Evolutionary conservation across 108 stramenopile species (phyloP), one percentile per base, ranked within the genome.

Genomic region (Schizochytrium sp.): DNA sequence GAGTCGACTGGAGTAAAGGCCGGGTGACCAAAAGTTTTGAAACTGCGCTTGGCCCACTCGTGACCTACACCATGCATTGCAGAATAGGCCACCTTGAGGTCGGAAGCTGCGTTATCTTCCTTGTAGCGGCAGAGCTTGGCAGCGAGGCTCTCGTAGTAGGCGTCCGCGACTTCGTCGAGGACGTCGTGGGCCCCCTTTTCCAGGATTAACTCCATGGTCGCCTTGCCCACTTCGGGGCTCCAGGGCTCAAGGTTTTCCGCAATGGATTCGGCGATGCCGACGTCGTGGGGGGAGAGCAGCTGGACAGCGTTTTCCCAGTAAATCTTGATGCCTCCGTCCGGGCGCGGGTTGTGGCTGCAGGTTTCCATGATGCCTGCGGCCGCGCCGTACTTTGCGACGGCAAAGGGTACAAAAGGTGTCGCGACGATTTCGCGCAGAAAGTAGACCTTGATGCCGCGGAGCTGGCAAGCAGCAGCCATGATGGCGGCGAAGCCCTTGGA

Each of bases 21-120:
- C 10, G 96, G 94, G 21, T 97, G 92, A 21, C 88, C 91, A 92
- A 98, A 98, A 2, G 89, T 89, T 72, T 95, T 87, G 90, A 97
- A 97, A 28, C 91, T 90, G 43, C 92, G 69, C 53, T 89, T 55
- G n/a, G 95, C 96, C 91, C 92, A 96, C 55, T 90, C 91, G 72
- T 91, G 87, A 6, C 97, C 98, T 10, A 99, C 95, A 12, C 98
- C 98, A 92, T 99, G 98, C 98, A 98, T 98, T 59, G 98, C 98
- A 6, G 97, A 96, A 93, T 98, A 98, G 41, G 93, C 95, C 91
- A 98, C 94, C 23, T 93, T 94, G 51, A 72, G 88, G 16, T 25
- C 48, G 47, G 88, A 88, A 23, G 48, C 63, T 28, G 51, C 51
- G 25, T 72, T 63, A 0, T 76, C 72, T 14, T 48, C 88, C 29